Percentiles rank a stretch among this genome's conserved stretches.
Conservation (phyloP, 2,329 filamentous ascomycete genomes). For the Torrubiella hemipterigena region DNA sequence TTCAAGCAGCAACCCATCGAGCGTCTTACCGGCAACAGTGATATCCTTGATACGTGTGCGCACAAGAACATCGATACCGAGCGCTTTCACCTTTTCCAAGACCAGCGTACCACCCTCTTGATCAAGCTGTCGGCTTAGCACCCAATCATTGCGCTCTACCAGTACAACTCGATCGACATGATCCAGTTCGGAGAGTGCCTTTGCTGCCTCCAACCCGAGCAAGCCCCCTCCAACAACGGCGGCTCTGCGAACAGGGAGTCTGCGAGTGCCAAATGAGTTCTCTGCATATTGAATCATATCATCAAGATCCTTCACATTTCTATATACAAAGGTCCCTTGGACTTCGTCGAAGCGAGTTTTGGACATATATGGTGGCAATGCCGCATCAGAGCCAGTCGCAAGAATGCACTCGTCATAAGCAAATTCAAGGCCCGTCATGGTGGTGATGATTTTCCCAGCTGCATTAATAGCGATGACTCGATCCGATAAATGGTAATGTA, state of each 20-base stretch:
- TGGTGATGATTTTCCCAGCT: slow-evolving; percentile 52
- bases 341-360: slow-evolving; percentile 64
- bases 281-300: slow-evolving; percentile 63
- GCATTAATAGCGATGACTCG: slow-evolving; percentile 13
- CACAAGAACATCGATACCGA: slow-evolving; percentile 73
- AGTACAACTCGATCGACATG: slow-evolving; percentile 63
- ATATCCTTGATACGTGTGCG: slow-evolving; percentile 60
- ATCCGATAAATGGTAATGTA: slow-evolving; percentile 46
- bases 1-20: slow-evolving; percentile 66
- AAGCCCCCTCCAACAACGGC: slow-evolving; percentile 76
- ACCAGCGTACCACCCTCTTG: slow-evolving; percentile 71
- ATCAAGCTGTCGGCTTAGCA: slow-evolving; percentile 73
- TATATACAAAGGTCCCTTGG: slow-evolving; percentile 78
- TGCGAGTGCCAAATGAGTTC: slow-evolving; percentile 53
- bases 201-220: slow-evolving; percentile 77
- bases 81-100: slow-evolving; percentile 63
- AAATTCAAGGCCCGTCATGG: slow-evolving; percentile 56
- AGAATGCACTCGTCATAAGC: slow-evolving; percentile 72
- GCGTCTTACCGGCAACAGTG: slow-evolving; percentile 52
- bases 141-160: slow-evolving; percentile 74
- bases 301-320: slow-evolving; percentile 72
- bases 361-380: slow-evolving; percentile 45
- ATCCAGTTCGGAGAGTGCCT: slow-evolving; percentile 80
- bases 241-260: slow-evolving; percentile 15
- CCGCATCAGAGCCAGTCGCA: slow-evolving; percentile 70